Base-by-base conservation (phyloP, 2,329 filamentous ascomycete genomes). In the Hypoxylon rubiginosum region DNA sequence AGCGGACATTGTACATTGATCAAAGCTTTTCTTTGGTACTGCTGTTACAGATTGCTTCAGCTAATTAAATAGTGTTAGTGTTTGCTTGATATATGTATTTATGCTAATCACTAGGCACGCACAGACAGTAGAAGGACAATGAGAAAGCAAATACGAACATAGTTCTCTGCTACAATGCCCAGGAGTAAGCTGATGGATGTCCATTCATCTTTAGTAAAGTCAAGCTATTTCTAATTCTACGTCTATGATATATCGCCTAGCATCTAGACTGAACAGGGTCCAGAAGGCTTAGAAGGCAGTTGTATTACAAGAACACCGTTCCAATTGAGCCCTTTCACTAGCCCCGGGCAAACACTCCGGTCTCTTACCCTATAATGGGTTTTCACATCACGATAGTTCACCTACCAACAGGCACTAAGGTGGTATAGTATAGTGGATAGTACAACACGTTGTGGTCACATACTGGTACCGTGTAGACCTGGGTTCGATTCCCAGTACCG, bases 371-470 rank as follows among this genome's bases (percentile, higher is more conserved):
- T 43, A 43, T 43, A 43, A 19, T 19, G 39, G 6, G 8, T 9
- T 17, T 17, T 19, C 9, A 19, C 39, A 43, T 43, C 39, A 17
- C 39, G 39, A 43, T 43, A 43, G 8, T 43, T 17, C 39, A 43
- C 8, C 4, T 7, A 43, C 39, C 17, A 19, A 43, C 39, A 3
- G 39, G 8, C n/a, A 10, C 17, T 9, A 43, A 24, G 64, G 65
- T 67, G 65, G 65, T 64, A 58, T 67, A 61, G 65, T 67, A 64
- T 67, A 67, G 58, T 67, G 65, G 65, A 61, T 64, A 67, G 65
- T 64, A 67, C 65, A 64, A 67, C 61, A 67, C 65, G 65, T 67
- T 67, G 65, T 67, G 65, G 65, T 54, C 56, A 34, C 50, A 58
- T 57, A 58, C 57, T 58, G 48, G 43, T 67, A 64, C 64, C 64